Base-by-base conservation (phyloP, 805 yeast species). In the Clavispora vitiphila region DNA sequence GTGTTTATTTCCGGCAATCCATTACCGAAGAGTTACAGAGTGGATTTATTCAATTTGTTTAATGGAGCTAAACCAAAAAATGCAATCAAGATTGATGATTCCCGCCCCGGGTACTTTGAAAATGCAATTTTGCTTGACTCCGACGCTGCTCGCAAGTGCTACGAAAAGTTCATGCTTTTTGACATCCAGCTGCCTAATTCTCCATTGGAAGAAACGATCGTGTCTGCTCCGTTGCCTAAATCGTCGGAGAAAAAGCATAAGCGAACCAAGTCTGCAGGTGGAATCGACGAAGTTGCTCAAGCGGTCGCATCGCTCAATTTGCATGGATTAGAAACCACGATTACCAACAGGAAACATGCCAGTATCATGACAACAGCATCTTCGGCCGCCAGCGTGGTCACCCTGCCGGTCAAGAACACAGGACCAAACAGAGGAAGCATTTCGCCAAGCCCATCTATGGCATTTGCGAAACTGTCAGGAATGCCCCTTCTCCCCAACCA, bases 91-190 rank as follows among this genome's bases (percentile, higher is more conserved):
- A 73, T 78, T 29, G 83, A 78, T 54, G 83, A 80, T 34, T 76
- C 82, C 3, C 57, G 74, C 40, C 83, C 84, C 0, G 83, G 83
- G 1, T 76, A 78, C 41, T 76, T 78, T 58, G 84, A 78, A 58
- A 68, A 76, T 16, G 73, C 83, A 24, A 54, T 78, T 50, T 57
- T 78, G 22, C 61, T 78, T 39, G 82, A 77, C 47, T 62, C 71
- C 2, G 78, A 73, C 46, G 63, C 65, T 19, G 75, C 81, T 1
- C 62, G 65, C 39, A 58, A 67, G 50, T 62, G 62, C 32, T 62
- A 75, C 40, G 70, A 71, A 43, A 69, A 65, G 41, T 74, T 50
- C 46, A 60, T 61, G 47, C 44, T 34, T 1, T 10, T 21, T n/a
- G 45, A 43, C 3, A 25, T 22, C 14, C 22, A 15, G 16, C 24